Evolutionary conservation across 176 grass and related monocot genomes (phyloP), one percentile per base, ranked within the genome.

Genomic region (Elymus sibiricus): DNA sequence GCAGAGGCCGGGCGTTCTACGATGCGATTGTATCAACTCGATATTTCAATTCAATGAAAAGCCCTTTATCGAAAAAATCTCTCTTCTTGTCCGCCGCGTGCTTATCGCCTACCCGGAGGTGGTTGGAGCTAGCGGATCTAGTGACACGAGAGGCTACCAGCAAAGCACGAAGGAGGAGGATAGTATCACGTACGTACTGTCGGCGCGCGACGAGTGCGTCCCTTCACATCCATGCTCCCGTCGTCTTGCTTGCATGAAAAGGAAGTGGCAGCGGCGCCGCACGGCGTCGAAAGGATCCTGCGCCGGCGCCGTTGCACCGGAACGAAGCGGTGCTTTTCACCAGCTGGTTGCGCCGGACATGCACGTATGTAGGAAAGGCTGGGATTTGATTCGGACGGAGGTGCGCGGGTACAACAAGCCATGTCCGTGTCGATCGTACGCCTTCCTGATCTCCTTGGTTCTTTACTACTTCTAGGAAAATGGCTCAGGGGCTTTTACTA

Each of bases 61-160:
- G 32, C 4, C 32, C 32, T 34, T 34, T 34, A 4, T 34, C 29
- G 29, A 2, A 34, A 34, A 34, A 34, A 34, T n/a, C n/a, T n/a
- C n/a, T n/a, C n/a, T n/a, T n/a, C n/a, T n/a, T n/a, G n/a, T n/a
- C n/a, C n/a, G n/a, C 44, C 47, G 43, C 26, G 11, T 76, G 73
- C 73, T 51, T 11, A 31, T 76, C 44, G 4, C 16, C 73, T 76
- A 32, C 15, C 12, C 9, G 9, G 26, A 21, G 43, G 73, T 31
- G 73, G 44, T 53, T 76, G 28, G 44, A 74, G 64, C 15, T 17
- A 70, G 42, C 0, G 44, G 73, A 76, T 76, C 17, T 32, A 51
- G 14, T 76, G 73, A 76, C 73, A 53, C 17, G 73, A 53, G 47
- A 28, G 73, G 73, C 44, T 53, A 76, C 44, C 44, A 76, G 73